Conservation (phyloP, 2,329 filamentous ascomycete species). For the Setomelanomma holmii region DNA sequence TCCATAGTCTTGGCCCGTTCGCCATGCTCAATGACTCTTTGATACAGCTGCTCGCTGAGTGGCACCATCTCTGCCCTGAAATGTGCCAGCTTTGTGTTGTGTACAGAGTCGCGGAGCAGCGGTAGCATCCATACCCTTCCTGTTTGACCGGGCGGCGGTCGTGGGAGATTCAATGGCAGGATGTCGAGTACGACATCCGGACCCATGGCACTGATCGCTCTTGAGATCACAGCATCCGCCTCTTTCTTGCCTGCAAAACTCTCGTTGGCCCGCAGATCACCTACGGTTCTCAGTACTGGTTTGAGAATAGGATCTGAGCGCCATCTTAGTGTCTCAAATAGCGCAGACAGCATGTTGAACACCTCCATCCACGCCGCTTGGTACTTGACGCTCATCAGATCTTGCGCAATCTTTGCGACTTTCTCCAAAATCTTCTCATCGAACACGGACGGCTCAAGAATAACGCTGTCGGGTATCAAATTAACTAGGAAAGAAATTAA, state of each 20-base stretch:
- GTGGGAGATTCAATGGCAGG: slow-evolving; percentile 83
- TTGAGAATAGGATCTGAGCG: slow-evolving; percentile 79
- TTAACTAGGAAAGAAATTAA: slow-evolving; percentile 91
- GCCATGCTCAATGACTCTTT: slow-evolving; percentile 84
- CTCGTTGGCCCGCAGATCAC: slow-evolving; percentile 85
- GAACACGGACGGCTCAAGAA: slow-evolving; percentile 87
- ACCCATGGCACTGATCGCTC: slow-evolving; percentile 88
- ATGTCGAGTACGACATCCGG: slow-evolving; percentile 82
- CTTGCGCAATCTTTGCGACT: slow-evolving; percentile 74
- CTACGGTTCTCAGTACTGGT: slow-evolving; percentile 77
- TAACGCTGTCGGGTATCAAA: slow-evolving; percentile 81
- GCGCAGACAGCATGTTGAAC: slow-evolving; percentile 84
- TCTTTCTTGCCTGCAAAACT: slow-evolving; percentile 94
- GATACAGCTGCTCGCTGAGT: slow-evolving; percentile 87
- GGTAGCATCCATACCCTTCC: slow-evolving; percentile 96
- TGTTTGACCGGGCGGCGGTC: slow-evolving; percentile 76
- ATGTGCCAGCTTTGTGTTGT: slow-evolving; percentile 85
- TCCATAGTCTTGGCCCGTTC: slow-evolving; percentile 89
- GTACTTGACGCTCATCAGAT: slow-evolving; percentile 85
- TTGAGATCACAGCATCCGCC: slow-evolving; percentile 87
- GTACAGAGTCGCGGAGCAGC: slow-evolving; percentile 85
- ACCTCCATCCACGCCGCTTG: slow-evolving; percentile 95
- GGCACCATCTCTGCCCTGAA: slow-evolving; percentile 88
- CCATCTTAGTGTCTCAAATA: slow-evolving; percentile 89
- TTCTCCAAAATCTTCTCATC: slow-evolving; percentile 91